Evolutionary conservation across 257 asterid genomes (phyloP), one percentile per base, ranked within the genome.

Genomic region (Plectranthus barbatus): DNA sequence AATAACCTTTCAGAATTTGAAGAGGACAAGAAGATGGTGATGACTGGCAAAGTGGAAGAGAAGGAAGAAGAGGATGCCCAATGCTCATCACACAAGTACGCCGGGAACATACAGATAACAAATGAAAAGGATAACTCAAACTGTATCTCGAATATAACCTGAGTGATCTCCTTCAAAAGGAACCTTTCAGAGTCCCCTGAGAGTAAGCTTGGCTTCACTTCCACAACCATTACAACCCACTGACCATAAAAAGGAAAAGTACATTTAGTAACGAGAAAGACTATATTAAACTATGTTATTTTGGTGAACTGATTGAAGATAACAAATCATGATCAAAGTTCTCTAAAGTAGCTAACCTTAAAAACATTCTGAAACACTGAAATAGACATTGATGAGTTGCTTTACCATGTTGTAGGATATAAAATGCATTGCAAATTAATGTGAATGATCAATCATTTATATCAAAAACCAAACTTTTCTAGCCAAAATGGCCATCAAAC

Each of bases 191-290:
- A 56, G 50, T 86, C 85, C 23, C 91, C 81, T 21, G 88, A 83
- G 26, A 86, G 86, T 63, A 83, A 77, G 73, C 40, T 81, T 51
- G 88, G 94, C 73, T 80, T 81, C 71, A 86, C 91, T 74, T 86
- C 88, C 62, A 83, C 82, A 17, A 77, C 71, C 41, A 72, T 41
- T 14, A 75, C 81, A 56, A 51, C 58, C 83, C 86, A 77, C 86
- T 81, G 79, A 9, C 21, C 66, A 60, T 19, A 13, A 41, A 39
- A 70, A 67, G 10, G 9, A n/a, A 14, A 19, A 48, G 23, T 2
- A 31, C 15, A n/a, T 47, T 54, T 33, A 68, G 42, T 23, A 9
- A 40, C 29, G 44, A 45, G 6, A 49, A 36, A 31, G 21, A 53
- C 45, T 33, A 5, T n/a, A 37, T 66, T 13, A 69, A 33, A 20